Evolutionary conservation across 2,329 filamentous ascomycete genomes (phyloP), one percentile per base, ranked within the genome.

Genomic region (Alternaria novae-zelandiae): DNA sequence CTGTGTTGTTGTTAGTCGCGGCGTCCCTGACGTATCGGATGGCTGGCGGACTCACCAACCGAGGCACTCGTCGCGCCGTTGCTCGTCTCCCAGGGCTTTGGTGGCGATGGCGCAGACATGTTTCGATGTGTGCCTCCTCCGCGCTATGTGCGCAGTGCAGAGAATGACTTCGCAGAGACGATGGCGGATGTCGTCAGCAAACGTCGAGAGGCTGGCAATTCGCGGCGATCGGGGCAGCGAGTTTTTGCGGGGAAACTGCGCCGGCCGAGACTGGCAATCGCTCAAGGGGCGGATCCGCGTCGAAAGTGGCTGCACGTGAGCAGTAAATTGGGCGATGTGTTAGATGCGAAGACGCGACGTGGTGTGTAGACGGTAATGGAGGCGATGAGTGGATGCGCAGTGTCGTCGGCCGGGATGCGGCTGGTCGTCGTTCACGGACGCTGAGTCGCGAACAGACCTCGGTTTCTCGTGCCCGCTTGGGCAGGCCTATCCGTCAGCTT

Each of bases 1-100:
- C 77, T 79, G 70, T 53, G 51, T 51, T 50, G 30, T 20, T 62
- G 70, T 79, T 69, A 79, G 76, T 59, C 57, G 57, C 68, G 63
- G 50, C 55, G 54, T 59, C 57, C 64, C 67, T 58, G 61, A 65
- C 54, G 59, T 65, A 59, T 32, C 53, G 60, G 57, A 45, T 57
- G 53, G 61, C 51, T 47, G 64, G 59, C 54, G 61, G 30, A 77
- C 77, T 70, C 50, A 80, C 78, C 78, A 66, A 79, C 78, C 68
- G 77, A 79, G 70, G 77, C 75, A 70, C 77, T 79, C 43, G 78
- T 80, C 61, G 81, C 85, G 66, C 88, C 87, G 81, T 90, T 91
- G 70, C 90, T 87, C 80, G 91, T 88, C 83, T 99, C 96, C 96
- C 96, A 99, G 50, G 96, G 96, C 83, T 99, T 99, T 59, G 96